A percentile compares a stretch with the other conserved stretches of the same genome.
Evolutionary conservation across 2,329 filamentous ascomycete species (phyloP).

Genomic region (Pseudogymnoascus sp.): DNA sequence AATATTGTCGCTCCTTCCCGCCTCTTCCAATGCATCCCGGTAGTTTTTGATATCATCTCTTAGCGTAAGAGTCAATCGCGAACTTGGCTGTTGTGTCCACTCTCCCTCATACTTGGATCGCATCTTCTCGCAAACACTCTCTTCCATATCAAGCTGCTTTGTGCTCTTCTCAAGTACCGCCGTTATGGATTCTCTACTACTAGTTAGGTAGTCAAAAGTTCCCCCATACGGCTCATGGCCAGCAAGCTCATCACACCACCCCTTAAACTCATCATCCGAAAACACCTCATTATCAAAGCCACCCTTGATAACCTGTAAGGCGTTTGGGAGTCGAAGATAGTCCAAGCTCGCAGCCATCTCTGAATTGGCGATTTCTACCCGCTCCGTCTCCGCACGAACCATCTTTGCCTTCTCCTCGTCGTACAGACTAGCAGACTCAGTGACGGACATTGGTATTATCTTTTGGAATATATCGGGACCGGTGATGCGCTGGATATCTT

Average conservation of each 20-base stretch:
- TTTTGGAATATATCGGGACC: constrained; percentile 95
- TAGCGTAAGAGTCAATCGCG: constrained; percentile 77
- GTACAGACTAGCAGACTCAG: constrained; percentile 92
- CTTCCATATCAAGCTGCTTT: constrained; percentile 92
- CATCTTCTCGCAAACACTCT: constrained; percentile 99
- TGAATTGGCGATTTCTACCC: constrained; percentile 84
- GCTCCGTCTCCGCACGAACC: constrained; percentile 85
- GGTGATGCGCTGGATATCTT: constrained; percentile 94
- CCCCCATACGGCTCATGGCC: constrained; percentile 71
- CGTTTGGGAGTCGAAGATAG: constrained; percentile 82
- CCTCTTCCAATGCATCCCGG: constrained; percentile 81
- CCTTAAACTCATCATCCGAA: constrained; percentile 84
- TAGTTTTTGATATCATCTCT: constrained; percentile 83
- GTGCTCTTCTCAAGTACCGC: constrained; percentile 68
- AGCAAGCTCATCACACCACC: constrained; percentile 89
- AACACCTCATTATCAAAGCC: constrained; percentile 83
- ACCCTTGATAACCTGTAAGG: constrained; percentile 84
- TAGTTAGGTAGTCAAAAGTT: constrained; percentile 71
- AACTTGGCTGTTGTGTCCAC: constrained; percentile 96
- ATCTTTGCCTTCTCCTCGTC: constrained; percentile 98
- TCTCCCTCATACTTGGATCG: constrained; percentile 90
- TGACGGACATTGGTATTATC: constrained; percentile 92
- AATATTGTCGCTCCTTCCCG: constrained; percentile 76
- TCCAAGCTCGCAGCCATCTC: constrained; percentile 95
- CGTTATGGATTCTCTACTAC: constrained; percentile 69